phyloP scores from a whole-genome alignment of 2,329 filamentous ascomycete species.

The Rhinocladiella mackenziei region DNA sequence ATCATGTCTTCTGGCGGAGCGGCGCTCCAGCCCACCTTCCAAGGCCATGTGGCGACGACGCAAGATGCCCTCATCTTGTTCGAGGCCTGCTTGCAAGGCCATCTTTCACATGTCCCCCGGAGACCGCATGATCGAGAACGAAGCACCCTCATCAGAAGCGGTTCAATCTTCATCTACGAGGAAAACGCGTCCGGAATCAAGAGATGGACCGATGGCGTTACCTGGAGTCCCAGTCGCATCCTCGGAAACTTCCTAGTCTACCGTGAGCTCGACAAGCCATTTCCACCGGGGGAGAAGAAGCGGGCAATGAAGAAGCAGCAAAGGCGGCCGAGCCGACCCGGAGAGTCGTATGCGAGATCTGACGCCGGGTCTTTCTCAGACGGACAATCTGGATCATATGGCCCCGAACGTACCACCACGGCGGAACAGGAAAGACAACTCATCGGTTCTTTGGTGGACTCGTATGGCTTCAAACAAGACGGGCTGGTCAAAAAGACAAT shows the following conservation, averaged over 20 bases:
- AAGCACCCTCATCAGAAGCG: constrained; percentile 70
- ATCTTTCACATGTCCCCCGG: constrained; percentile 70
- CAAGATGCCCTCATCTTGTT: constrained; percentile 75
- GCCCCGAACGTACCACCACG: constrained; percentile 38
- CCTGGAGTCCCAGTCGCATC: constrained; percentile 86
- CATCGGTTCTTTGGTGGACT: constrained; percentile 82
- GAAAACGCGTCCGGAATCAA: constrained; percentile 88
- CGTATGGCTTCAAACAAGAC: constrained; percentile 77
- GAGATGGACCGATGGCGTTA: constrained; percentile 86
- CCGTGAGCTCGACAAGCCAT: constrained; percentile 72
- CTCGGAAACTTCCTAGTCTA: constrained; percentile 83
- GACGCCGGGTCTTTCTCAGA: constrained; percentile 39
- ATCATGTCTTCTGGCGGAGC: constrained; percentile 35
- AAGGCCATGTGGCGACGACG: constrained; percentile 64
- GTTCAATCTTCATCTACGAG: constrained; percentile 87
- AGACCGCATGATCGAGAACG: constrained; percentile 84
- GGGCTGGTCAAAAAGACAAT: constrained; percentile 92
- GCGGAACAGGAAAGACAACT: constrained; percentile 55
- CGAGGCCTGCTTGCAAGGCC: constrained; percentile 69
- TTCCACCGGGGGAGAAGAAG: constrained; percentile 80
- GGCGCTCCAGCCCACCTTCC: constrained; percentile 60
- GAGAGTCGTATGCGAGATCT: constrained; percentile 49
- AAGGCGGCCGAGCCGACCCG: constrained; percentile 48
- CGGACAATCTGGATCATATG: constrained; percentile 33
- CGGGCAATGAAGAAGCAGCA: constrained; percentile 68